A percentile compares a stretch with the other conserved stretches of the same genome.
Evolutionary conservation across 192 early-diverging fungal genomes (phyloP).

Genomic region (Spizellomyces sp.): DNA sequence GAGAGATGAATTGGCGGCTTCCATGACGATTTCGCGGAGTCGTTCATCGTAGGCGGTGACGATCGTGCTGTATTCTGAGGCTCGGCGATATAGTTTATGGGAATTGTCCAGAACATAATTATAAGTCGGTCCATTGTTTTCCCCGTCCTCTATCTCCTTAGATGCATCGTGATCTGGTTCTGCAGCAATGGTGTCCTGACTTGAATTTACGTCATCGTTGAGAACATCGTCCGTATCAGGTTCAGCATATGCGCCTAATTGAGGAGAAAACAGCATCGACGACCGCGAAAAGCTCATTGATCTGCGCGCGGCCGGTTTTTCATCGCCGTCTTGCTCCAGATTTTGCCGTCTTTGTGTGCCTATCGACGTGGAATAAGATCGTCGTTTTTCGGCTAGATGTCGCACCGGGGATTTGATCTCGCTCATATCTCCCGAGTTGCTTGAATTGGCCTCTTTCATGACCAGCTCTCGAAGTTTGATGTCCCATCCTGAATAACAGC

Average conservation of each 20-base stretch:
- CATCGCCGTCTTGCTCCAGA: too few species aligned
- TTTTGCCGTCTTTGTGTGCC: neutral
- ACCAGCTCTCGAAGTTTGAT: conserved; percentile 37
- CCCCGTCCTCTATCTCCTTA: neutral
- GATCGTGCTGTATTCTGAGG: conserved; percentile 26
- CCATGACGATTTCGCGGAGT: conserved; percentile 36
- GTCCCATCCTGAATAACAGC: conserved; percentile 26
- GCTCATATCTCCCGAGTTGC: neutral
- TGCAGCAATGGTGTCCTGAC: neutral
- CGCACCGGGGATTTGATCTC: too few species aligned
- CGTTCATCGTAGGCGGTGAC: conserved; percentile 32
- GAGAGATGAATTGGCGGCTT: conserved; percentile 18
- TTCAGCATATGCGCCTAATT: neutral
- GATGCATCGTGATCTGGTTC: neutral
- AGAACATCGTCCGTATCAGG: neutral
- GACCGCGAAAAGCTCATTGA: neutral
- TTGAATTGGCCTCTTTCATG: conserved; percentile 29
- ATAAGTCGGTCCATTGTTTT: neutral
- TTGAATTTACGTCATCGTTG: neutral
- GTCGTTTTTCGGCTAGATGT: too few species aligned
- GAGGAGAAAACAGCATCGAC: neutral
- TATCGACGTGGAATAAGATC: neutral
- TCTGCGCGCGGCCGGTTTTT: too few species aligned
- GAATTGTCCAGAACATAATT: neutral
- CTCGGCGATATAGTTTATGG: conserved; percentile 6